Evolutionary conservation across 257 asterid genomes (phyloP), one percentile per base, ranked within the genome.

Genomic region (Ligustrum vulgare): DNA sequence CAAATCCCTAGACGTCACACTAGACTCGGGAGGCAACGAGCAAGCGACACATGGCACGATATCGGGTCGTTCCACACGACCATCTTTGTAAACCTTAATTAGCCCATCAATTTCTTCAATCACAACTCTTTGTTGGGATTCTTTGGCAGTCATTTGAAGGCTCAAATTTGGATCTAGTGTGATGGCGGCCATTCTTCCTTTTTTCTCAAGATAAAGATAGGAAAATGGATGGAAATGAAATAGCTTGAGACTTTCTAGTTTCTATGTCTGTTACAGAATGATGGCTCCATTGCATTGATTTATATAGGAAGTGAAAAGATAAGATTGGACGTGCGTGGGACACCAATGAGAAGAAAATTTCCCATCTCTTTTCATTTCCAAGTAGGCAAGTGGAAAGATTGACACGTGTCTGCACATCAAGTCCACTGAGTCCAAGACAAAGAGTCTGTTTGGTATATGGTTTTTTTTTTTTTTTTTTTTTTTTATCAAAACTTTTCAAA

Each of bases 11-110:
- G 89, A 90, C 28, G 84, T 82, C 66, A 94, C 82, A 51, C 86
- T 79, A 9, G 86, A 81, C 37, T 89, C 90, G 0, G 86, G 85
- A 49, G 93, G 78, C 80, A 86, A 64, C 33, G 84, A 64, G 51
- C 79, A 71, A 0, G 83, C 33, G 65, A 91, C 97, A 78, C 58
- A 67, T 66, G 97, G 90, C 79, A 89, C 77, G 51, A 90, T 71
- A 37, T 83, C 89, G 11, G 87, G 83, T 60, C 98, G 86, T 25
- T 94, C 98, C 74, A 94, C 93, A 71, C 82, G 91, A 3, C 97
- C 97, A 47, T 90, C 93, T 70, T 84, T 84, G 86, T 84, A 88
- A 6, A 92, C 93, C 78, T 75, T 86, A 3, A 92, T 87, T 2
- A 92, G 85, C 65, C 93, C 96, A 13, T 85, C 90, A 68, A 94